These are phyloP conservation scores for Evernia prunastri DNA, from an alignment of 495 filamentous ascomycete genomes.

Conservation along the genomic window DNA sequence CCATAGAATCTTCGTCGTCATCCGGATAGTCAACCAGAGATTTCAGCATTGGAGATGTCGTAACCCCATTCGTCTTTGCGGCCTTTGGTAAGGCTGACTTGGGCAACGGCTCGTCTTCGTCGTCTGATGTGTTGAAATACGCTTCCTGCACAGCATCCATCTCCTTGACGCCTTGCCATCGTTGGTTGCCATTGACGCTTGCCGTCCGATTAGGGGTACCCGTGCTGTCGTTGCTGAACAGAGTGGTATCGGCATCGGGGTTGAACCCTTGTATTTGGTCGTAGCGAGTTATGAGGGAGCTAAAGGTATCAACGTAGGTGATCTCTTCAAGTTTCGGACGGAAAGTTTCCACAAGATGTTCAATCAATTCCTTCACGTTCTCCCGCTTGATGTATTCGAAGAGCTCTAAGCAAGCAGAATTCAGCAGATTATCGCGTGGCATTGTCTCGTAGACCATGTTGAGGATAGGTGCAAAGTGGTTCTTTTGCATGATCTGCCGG, in stretches of 20 bases:
- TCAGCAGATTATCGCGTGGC: conserved; percentile 91
- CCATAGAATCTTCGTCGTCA: conserved; percentile 58
- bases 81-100: conserved; percentile 30
- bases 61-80: conserved; percentile 25
- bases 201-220: conserved; percentile 44
- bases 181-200: conserved; percentile 52
- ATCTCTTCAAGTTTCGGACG: conserved; percentile 73
- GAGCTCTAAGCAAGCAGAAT: conserved; percentile 92
- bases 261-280: conserved; percentile 73
- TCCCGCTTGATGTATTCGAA: conserved; percentile 88
- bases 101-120: conserved; percentile 60
- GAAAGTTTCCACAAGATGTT: conserved; percentile 83
- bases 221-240: conserved; percentile 45
- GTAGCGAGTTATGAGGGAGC: conserved; percentile 64
- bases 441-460: conserved; percentile 84
- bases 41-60: conserved; percentile 44
- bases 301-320: conserved; percentile 82
- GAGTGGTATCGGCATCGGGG: conserved; percentile 48
- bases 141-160: conserved; percentile 84
- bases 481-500: conserved; percentile 75
- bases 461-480: conserved; percentile 80
- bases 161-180: conserved; percentile 74
- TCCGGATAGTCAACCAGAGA: conserved; percentile 86
- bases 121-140: conserved; percentile 88
- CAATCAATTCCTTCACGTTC: conserved; percentile 71